Evolutionary conservation across 768 basidiomycete species (phyloP).

Genomic region (Tricholoma bakamatsutake): DNA sequence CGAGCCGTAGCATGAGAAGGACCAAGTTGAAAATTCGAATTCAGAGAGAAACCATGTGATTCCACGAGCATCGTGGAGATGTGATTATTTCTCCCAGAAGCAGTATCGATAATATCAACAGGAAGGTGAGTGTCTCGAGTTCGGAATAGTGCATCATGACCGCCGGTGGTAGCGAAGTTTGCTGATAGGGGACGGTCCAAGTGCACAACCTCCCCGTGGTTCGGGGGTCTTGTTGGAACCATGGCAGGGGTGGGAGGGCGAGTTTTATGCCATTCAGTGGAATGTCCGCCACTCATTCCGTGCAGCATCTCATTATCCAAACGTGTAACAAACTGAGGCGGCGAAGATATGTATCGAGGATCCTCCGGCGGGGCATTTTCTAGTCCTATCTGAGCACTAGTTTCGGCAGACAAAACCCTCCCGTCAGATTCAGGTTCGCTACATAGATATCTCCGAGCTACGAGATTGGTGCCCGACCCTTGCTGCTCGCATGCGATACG

Average conservation of each 20-base stretch:
- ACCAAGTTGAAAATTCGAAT: neutral
- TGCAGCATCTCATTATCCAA: too few species aligned
- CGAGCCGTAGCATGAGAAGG: constrained; percentile 3
- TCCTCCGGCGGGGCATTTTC: neutral
- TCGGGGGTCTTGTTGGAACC: neutral
- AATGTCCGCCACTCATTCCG: neutral
- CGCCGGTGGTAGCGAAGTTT: neutral
- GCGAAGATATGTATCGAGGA: neutral
- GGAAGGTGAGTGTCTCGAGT: constrained; percentile 9
- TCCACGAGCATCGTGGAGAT: neutral
- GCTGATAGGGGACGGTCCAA: neutral
- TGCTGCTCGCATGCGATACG: constrained; percentile 7
- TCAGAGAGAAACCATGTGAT: neutral
- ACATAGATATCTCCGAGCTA: constrained; percentile 10
- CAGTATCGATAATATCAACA: constrained; percentile 4
- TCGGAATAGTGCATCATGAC: constrained; percentile 6
- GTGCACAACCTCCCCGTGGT: neutral
- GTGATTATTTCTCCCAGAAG: constrained; percentile 1
- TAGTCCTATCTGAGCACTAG: neutral
- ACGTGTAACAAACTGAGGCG: neutral
- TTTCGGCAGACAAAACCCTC: constrained; percentile 1
- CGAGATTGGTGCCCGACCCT: constrained; percentile 7
- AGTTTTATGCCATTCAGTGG: neutral
- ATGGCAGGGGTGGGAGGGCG: neutral
- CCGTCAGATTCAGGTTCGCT: constrained; percentile 4